Evolutionary conservation across 768 basidiomycete genomes (phyloP).

Genomic region (Xerocomellus dryophilus): DNA sequence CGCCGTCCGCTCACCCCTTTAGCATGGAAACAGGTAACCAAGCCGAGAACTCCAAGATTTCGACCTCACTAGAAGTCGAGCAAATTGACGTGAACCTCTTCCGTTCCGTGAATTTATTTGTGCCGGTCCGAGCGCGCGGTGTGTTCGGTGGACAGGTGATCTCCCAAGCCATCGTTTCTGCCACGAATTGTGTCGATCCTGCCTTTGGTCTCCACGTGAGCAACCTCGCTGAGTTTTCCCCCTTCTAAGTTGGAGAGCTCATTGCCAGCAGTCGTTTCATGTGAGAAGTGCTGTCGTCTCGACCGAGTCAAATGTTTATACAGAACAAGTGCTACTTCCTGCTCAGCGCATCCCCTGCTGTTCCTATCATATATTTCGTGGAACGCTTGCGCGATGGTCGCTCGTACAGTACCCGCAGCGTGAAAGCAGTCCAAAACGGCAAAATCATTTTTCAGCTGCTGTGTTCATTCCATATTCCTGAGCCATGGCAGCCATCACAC

Average conservation of each 20-base stretch:
- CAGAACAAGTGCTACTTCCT: slow-evolving; percentile 73
- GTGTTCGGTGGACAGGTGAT: slow-evolving; percentile 91
- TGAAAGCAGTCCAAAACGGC: slow-evolving; percentile 59
- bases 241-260: not conserved
- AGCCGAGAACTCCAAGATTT: slow-evolving; percentile 65
- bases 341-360: slow-evolving; percentile 65
- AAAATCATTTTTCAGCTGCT: slow-evolving; percentile 58
- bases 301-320: slow-evolving; percentile 3
- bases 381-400: slow-evolving; percentile 72
- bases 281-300: slow-evolving; percentile 40
- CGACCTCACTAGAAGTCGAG: slow-evolving; percentile 75
- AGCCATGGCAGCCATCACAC: slow-evolving; percentile 67
- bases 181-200: slow-evolving; percentile 69
- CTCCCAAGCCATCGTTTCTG: slow-evolving; percentile 79
- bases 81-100: slow-evolving; percentile 73
- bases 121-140: slow-evolving; percentile 61
- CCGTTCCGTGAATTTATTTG: slow-evolving; percentile 69
- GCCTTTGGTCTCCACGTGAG: slow-evolving; percentile 71
- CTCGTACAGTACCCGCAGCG: slow-evolving; percentile 65
- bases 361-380: slow-evolving; percentile 76
- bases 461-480: slow-evolving; percentile 81
- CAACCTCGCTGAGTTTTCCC: not conserved
- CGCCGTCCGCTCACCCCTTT: not conserved
- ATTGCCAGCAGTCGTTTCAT: slow-evolving; percentile 55
- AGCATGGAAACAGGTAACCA: slow-evolving; percentile 43